These are phyloP conservation scores for Echinosophora koreensis DNA, from an alignment of 306 rosid species.

Conservation along the genomic window DNA sequence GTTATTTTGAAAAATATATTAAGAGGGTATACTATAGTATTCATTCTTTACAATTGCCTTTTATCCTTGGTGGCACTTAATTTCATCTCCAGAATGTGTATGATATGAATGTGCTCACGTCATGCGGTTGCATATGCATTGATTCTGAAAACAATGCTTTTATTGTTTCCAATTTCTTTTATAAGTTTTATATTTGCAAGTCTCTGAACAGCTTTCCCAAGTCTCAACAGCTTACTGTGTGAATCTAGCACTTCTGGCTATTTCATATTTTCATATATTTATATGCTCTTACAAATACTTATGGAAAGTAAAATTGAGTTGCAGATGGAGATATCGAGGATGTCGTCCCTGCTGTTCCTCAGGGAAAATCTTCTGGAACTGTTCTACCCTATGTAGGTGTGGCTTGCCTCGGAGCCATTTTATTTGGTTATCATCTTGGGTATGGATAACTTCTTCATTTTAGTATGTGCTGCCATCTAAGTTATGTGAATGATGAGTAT, in stretches of 20 bases:
- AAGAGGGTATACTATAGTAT: neutral
- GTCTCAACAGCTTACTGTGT: slow-evolving; percentile 13
- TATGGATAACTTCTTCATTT: slow-evolving; percentile 52
- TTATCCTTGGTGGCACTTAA: neutral
- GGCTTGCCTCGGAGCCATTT: slow-evolving; percentile 98
- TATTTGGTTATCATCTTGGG: slow-evolving; percentile 99
- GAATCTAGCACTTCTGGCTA: slow-evolving; percentile 12
- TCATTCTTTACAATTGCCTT: neutral
- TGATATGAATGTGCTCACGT: slow-evolving; percentile 7
- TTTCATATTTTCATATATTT: slow-evolving; percentile 33
- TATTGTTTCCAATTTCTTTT: slow-evolving; percentile 15
- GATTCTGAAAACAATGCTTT: slow-evolving; percentile 7
- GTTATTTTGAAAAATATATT: slow-evolving; percentile 16
- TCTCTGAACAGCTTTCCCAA: slow-evolving; percentile 1
- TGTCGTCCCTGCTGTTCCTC: slow-evolving; percentile 59
- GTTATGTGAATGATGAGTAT: slow-evolving; percentile 22
- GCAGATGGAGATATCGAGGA: slow-evolving; percentile 81
- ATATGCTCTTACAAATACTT: slow-evolving; percentile 39
- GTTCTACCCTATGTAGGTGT: slow-evolving; percentile 95
- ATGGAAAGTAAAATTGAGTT: slow-evolving; percentile 42
- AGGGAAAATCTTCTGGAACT: slow-evolving; percentile 82
- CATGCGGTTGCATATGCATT: slow-evolving; percentile 5
- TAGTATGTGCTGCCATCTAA: slow-evolving; percentile 4
- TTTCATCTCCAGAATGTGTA: neutral
- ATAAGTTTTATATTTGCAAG: slow-evolving; percentile 8